These are phyloP conservation scores for Oryza coarctata DNA, from an alignment of 176 grass and related monocot genomes.

Conservation along the genomic window DNA sequence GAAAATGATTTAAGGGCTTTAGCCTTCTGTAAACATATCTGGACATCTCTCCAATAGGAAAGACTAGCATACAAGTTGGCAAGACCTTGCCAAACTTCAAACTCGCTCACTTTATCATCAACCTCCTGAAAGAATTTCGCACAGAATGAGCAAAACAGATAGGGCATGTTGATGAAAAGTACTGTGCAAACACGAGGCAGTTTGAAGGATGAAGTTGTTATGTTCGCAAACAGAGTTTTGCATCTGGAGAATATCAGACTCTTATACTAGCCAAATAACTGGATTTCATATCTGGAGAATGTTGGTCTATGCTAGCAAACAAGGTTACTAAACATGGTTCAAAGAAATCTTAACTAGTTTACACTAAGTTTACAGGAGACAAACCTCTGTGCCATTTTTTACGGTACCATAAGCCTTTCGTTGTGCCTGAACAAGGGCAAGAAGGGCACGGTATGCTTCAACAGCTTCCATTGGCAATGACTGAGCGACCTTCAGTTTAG, in stretches of 20 bases:
- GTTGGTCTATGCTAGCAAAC: neutral
- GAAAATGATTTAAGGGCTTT: constrained; percentile 73
- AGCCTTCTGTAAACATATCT: constrained; percentile 97
- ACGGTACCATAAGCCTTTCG: constrained; percentile 61
- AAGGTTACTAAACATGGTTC: neutral
- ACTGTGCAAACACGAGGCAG: neutral
- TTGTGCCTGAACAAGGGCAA: constrained; percentile 97
- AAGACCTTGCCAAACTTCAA: constrained; percentile 99
- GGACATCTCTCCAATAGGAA: constrained; percentile 83
- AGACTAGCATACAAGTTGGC: constrained; percentile 85
- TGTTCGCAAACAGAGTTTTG: neutral
- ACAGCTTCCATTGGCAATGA: constrained; percentile 76
- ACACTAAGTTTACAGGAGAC: constrained; percentile 20
- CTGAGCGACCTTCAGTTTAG: constrained; percentile 84
- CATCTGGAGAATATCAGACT: neutral
- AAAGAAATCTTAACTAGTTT: neutral
- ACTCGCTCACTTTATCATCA: constrained; percentile 70
- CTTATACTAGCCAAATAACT: neutral
- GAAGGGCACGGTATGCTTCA: constrained; percentile 73
- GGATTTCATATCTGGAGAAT: neutral
- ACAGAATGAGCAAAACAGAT: constrained; percentile 21
- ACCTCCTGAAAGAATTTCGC: constrained; percentile 46
- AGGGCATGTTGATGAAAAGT: neutral
- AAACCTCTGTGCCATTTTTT: constrained; percentile 71
- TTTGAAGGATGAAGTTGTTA: neutral